Evolutionary conservation across 257 asterid species (phyloP).

Genomic region (Solanum ossicruentum): DNA sequence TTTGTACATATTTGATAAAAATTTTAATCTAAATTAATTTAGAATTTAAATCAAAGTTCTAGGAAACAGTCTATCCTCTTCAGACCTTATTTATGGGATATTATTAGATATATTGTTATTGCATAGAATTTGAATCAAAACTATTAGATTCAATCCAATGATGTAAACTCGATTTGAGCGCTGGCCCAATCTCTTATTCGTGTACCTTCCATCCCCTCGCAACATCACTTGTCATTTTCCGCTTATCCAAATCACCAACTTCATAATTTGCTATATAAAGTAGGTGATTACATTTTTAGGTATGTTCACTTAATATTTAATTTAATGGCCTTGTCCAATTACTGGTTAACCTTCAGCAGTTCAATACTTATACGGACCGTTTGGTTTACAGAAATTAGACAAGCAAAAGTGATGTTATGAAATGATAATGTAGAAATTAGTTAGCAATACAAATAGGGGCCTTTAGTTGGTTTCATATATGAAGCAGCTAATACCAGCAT

Average conservation of each 20-base stretch:
- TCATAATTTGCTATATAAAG: background rate
- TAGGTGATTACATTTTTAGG: background rate
- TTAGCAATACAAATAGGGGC: background rate
- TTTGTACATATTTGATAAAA: background rate
- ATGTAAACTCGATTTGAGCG: too few relatives aligned
- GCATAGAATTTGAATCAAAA: too few relatives aligned
- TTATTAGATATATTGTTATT: too few relatives aligned
- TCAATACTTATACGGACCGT: background rate
- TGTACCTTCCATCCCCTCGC: background rate
- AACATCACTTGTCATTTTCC: background rate
- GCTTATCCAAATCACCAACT: background rate
- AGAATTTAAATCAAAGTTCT: too few relatives aligned
- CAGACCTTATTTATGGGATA: too few relatives aligned
- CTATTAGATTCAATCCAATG: too few relatives aligned
- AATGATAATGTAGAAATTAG: background rate
- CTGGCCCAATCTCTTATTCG: too few relatives aligned
- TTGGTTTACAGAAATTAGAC: background rate
- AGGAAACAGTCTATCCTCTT: too few relatives aligned
- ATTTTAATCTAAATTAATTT: too few relatives aligned
- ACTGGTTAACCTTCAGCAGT: background rate
- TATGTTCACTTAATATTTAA: background rate
- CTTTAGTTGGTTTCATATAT: background rate
- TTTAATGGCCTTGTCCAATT: background rate
- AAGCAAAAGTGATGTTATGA: background rate
- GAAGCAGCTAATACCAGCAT: background rate